phyloP scores from a whole-genome alignment of 441 rosid species.

The Manihot esculenta region DNA sequence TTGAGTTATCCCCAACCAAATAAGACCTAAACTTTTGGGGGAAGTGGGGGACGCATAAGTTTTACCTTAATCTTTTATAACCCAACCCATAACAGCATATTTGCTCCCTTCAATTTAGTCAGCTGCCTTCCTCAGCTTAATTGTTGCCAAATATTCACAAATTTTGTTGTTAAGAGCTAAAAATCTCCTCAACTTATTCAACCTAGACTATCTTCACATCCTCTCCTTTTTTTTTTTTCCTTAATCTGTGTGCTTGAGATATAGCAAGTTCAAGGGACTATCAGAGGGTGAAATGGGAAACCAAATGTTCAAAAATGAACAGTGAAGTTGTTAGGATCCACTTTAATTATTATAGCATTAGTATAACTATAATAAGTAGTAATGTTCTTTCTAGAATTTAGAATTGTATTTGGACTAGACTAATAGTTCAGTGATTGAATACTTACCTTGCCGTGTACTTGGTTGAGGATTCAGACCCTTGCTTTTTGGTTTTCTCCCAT shows the following conservation, averaged over 20 bases:
- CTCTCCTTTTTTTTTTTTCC: not conserved
- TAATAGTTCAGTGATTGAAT: not conserved
- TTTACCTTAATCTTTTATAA: not conserved
- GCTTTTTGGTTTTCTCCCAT: not conserved
- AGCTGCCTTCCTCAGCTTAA: not conserved
- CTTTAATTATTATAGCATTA: not conserved
- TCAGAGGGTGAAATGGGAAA: not conserved
- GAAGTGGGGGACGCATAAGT: no score
- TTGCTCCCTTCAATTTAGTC: not conserved
- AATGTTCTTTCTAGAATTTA: not conserved
- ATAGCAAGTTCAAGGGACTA: not conserved
- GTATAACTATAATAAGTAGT: not conserved
- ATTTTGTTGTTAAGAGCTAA: slow-evolving; percentile 1
- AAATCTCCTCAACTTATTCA: no score
- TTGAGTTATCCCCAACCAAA: no score
- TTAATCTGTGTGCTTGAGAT: not conserved
- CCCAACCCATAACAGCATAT: not conserved
- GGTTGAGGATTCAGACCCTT: not conserved
- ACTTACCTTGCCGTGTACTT: no score
- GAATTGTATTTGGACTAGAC: not conserved
- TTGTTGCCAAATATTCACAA: not conserved
- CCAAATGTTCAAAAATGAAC: not conserved
- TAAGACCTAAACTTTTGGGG: no score
- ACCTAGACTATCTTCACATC: no score
- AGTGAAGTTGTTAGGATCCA: not conserved